phyloP scores from a whole-genome alignment of 495 filamentous ascomycete species.

The Neurospora sp. region DNA sequence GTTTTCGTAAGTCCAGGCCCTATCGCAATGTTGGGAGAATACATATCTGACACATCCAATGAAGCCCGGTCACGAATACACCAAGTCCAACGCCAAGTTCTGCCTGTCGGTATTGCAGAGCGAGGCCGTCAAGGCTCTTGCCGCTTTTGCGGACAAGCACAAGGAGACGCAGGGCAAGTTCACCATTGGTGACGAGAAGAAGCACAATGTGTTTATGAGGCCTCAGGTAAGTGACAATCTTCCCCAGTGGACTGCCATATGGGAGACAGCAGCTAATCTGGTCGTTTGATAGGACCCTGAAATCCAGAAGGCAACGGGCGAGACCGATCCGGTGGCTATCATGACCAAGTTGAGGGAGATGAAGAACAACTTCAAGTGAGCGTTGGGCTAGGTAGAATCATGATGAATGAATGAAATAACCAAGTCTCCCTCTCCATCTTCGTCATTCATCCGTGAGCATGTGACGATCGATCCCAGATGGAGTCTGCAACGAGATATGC shows the following conservation, averaged over 20 bases:
- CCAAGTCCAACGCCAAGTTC: slow-evolving; percentile 87
- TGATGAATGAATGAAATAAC: neutral
- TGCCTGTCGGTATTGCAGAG: slow-evolving; percentile 60
- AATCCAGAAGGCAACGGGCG: slow-evolving; percentile 75
- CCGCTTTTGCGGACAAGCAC: slow-evolving; percentile 67
- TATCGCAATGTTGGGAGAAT: neutral
- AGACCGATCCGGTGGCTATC: slow-evolving; percentile 73
- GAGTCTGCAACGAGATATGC: neutral
- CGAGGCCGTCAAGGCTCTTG: slow-evolving; percentile 65
- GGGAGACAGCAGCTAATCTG: neutral
- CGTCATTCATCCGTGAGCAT: neutral
- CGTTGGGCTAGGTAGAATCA: neutral
- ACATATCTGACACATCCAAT: neutral
- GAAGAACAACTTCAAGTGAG: slow-evolving; percentile 80
- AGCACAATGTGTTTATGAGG: slow-evolving; percentile 96
- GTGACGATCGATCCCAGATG: neutral
- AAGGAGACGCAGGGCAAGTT: slow-evolving; percentile 89
- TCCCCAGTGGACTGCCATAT: neutral
- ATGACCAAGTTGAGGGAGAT: slow-evolving; percentile 81
- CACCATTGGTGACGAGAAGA: slow-evolving; percentile 96
- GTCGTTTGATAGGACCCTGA: slow-evolving; percentile 53
- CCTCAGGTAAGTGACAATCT: slow-evolving; percentile 51
- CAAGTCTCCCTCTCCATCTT: neutral
- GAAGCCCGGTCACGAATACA: slow-evolving; percentile 94
- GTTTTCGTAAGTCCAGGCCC: slow-evolving; percentile 59